Conservation (phyloP, 1,139 yeast species). For the Spathaspora sp. region DNA sequence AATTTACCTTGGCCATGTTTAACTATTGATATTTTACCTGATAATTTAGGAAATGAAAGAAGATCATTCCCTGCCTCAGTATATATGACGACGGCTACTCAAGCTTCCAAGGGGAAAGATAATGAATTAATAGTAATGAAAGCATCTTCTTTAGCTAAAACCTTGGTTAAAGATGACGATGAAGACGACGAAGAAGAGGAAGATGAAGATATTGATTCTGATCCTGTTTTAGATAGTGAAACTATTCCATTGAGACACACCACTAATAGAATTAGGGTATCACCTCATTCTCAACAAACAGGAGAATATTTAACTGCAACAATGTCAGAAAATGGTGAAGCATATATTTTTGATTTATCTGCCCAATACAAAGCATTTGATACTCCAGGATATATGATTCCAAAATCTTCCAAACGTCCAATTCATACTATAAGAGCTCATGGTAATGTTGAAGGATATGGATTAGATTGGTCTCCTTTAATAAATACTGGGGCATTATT, state of each 20-base stretch:
- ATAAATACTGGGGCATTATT: constrained; percentile 77
- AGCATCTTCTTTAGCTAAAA: constrained; percentile 77
- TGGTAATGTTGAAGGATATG: constrained; percentile 97
- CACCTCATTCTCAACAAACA: constrained; percentile 73
- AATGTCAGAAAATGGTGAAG: constrained; percentile 90
- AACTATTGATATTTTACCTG: constrained; percentile 87
- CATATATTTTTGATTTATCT: constrained; percentile 71
- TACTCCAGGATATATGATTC: constrained; percentile 80
- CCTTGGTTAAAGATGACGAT: constrained; percentile 76
- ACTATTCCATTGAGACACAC: constrained; percentile 74
- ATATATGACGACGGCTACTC: constrained; percentile 89
- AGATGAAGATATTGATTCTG: constrained; percentile 62
- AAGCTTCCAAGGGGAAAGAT: constrained; percentile 83
- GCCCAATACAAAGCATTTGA: constrained; percentile 83
- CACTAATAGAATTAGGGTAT: constrained; percentile 84
- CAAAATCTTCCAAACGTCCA: constrained; percentile 78
- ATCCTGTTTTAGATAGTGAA: constrained; percentile 87
- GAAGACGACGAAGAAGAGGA: constrained; percentile 68
- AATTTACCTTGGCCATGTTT: constrained; percentile 97
- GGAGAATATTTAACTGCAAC: constrained; percentile 88
- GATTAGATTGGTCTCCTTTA: constrained; percentile 94
- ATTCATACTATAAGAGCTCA: constrained; percentile 81
- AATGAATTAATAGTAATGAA: constrained; percentile 86
- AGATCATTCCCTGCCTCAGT: constrained; percentile 86
- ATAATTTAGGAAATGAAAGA: constrained; percentile 82